These are phyloP conservation scores for Suillus placidus DNA, from an alignment of 768 basidiomycete species.

Conservation along the genomic window DNA sequence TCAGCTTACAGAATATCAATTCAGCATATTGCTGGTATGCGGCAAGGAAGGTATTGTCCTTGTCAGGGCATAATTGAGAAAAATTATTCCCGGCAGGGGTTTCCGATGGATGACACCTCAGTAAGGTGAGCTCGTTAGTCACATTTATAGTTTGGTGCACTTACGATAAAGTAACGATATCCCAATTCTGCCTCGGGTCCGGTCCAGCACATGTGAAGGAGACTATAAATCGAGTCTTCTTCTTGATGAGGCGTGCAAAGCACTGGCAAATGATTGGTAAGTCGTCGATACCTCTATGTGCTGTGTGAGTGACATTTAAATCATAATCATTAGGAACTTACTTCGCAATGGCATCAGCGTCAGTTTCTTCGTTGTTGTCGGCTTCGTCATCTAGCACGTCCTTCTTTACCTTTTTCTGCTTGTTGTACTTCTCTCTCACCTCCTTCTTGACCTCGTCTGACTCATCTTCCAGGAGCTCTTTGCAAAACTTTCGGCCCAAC, in stretches of 20 bases:
- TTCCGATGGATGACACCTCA: constrained; percentile 5
- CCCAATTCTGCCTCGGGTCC: constrained; percentile 10
- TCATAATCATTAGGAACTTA: constrained; percentile 1
- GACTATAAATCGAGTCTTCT: background rate
- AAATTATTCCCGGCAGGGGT: constrained; percentile 5
- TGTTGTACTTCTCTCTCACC: constrained; percentile 2
- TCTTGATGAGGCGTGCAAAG: background rate
- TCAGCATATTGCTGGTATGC: constrained; percentile 9
- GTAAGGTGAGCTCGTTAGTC: background rate
- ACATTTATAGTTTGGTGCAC: background rate
- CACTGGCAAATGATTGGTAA: background rate
- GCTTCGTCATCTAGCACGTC: no score
- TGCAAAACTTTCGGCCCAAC: background rate
- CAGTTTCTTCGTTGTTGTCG: background rate
- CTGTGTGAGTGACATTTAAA: background rate
- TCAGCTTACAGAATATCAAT: constrained; percentile 10
- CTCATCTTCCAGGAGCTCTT: constrained; percentile 5
- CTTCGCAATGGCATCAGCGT: background rate
- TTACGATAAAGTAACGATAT: constrained; percentile 8
- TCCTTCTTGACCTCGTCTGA: background rate
- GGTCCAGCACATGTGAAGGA: constrained; percentile 11
- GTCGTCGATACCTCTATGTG: constrained; percentile 6
- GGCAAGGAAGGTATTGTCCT: constrained; percentile 3
- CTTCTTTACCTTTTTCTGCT: constrained; percentile 5
- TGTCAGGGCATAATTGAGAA: background rate